Evolutionary conservation across 2,329 filamentous ascomycete species (phyloP).

Genomic region (Trichoderma asperellum): DNA sequence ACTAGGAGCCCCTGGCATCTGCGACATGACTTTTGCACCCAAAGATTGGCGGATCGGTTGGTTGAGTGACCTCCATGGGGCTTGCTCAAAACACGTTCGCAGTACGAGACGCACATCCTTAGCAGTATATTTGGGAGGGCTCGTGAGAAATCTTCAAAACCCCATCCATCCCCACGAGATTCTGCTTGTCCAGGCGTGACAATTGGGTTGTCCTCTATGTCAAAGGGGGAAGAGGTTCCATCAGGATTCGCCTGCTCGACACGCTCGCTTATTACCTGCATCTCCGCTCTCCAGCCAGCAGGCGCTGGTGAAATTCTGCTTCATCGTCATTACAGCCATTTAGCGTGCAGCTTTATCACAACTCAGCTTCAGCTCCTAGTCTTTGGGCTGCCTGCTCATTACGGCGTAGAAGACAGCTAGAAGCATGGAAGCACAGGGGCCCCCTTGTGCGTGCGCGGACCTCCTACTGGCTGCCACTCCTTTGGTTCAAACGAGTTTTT

Average conservation of each 20-base stretch:
- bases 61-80: not conserved
- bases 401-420: conserved; percentile 23
- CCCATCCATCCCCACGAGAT: not conserved
- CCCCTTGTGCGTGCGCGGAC: not conserved
- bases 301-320: not conserved
- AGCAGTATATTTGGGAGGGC: not conserved
- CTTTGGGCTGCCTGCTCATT: conserved; percentile 1
- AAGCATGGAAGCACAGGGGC: conserved; percentile 21
- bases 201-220: not conserved
- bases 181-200: not conserved
- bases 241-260: not conserved
- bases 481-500: conserved; percentile 12
- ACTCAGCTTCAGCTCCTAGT: conserved; percentile 17
- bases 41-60: conserved; percentile 2
- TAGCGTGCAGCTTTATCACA: conserved; percentile 19
- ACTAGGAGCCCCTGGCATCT: conserved; percentile 20
- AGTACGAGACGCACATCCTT: not conserved
- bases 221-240: not conserved
- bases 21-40: conserved; percentile 19
- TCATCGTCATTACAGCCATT: conserved; percentile 5
- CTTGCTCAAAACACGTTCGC: not conserved
- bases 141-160: not conserved
- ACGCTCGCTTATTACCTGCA: not conserved
- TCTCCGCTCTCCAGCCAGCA: not conserved
- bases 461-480: conserved; percentile 22